A percentile compares a stretch with the other conserved stretches of the same genome.
Evolutionary conservation across 1,139 yeast genomes (phyloP).

Genomic region (Saccharomyces hybrid): DNA sequence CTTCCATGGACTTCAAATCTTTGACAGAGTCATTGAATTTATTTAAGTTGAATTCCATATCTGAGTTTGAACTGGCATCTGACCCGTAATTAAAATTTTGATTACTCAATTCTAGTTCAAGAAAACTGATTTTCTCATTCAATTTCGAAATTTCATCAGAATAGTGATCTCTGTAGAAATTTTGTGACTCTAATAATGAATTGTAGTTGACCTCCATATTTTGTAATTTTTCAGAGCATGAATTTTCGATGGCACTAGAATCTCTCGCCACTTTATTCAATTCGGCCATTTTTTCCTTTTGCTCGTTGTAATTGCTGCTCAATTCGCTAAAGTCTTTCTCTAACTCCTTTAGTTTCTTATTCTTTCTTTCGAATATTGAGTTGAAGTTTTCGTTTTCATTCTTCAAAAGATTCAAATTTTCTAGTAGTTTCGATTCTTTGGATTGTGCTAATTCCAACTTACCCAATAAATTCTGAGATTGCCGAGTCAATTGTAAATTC

Average conservation of each 20-base stretch:
- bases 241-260: not conserved
- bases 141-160: constrained; percentile 1
- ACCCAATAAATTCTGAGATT: constrained; percentile 43
- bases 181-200: not conserved
- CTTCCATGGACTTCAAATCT: not conserved
- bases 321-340: constrained; percentile 34
- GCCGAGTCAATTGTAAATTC: constrained; percentile 40
- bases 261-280: constrained; percentile 30
- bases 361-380: constrained; percentile 55
- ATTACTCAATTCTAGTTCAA: not conserved
- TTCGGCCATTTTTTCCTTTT: constrained; percentile 38
- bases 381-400: constrained; percentile 64
- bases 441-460: constrained; percentile 42
- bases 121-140: constrained; percentile 1
- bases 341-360: constrained; percentile 53
- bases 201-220: not conserved
- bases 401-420: constrained; percentile 37
- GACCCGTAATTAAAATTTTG: not conserved
- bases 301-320: not conserved
- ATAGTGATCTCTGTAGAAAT: constrained; percentile 3
- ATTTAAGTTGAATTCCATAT: not conserved
- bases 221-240: not conserved
- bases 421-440: constrained; percentile 53
- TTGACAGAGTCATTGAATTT: not conserved
- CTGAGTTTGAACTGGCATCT: not conserved